These are phyloP conservation scores for Ustilago loliicola DNA, from an alignment of 1,284 basidiomycete genomes.

Conservation along the genomic window DNA sequence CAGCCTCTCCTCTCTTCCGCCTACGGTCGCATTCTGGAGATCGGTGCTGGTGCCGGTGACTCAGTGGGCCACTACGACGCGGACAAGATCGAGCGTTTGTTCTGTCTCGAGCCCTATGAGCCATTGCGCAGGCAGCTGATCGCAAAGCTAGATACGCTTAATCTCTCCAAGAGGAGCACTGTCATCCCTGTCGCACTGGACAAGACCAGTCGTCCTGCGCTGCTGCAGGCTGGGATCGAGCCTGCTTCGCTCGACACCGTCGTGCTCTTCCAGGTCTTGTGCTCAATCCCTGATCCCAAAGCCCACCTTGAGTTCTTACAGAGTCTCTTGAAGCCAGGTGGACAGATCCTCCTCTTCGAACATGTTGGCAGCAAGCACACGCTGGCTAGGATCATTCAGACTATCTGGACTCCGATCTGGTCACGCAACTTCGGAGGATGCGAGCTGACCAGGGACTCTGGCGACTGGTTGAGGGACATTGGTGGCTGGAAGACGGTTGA, in stretches of 20 bases:
- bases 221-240: conserved; percentile 30
- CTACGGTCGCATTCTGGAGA: conserved; percentile 51
- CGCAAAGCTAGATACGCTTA: conserved; percentile 6
- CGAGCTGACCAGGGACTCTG: conserved; percentile 42
- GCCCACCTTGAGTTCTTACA: conserved; percentile 50
- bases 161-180: conserved; percentile 34
- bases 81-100: conserved; percentile 38
- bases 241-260: conserved; percentile 56
- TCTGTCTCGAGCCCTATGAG: conserved; percentile 54
- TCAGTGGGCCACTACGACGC: conserved; percentile 53
- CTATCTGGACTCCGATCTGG: conserved; percentile 48
- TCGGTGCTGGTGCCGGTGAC: conserved; percentile 57
- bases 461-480: conserved; percentile 36
- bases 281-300: conserved; percentile 56
- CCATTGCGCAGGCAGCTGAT: conserved; percentile 39
- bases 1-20: conserved; percentile 36
- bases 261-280: conserved; percentile 61
- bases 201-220: conserved; percentile 11
- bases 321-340: conserved; percentile 54
- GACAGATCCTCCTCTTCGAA: conserved; percentile 60
- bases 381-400: conserved; percentile 41
- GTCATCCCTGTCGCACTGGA: conserved; percentile 49
- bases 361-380: conserved; percentile 51
- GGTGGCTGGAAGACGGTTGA: conserved; percentile 58
- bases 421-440: conserved; percentile 49